Evolutionary conservation across 352 stramenopile genomes (phyloP).

Genomic region (Phytopythium chamaehyphon): DNA sequence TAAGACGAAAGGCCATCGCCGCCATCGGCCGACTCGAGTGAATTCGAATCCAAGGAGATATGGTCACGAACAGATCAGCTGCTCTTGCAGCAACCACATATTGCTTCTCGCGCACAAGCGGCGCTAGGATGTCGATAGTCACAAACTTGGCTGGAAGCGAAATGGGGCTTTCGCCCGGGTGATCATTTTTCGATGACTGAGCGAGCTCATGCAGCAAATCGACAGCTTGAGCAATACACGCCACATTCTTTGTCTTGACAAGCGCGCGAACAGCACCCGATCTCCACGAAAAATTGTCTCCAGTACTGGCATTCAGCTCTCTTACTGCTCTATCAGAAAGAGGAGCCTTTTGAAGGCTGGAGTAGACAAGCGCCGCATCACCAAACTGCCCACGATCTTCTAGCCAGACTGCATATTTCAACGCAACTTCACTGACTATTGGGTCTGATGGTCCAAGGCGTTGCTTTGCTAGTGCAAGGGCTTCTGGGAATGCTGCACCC

Average conservation of each 20-base stretch:
- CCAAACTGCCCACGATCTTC: slow-evolving; percentile 21
- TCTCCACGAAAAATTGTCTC: slow-evolving; percentile 8
- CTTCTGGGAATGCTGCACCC: slow-evolving; percentile 44
- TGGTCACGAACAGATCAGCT: slow-evolving; percentile 12
- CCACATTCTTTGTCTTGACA: slow-evolving; percentile 26
- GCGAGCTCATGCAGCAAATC: slow-evolving; percentile 16
- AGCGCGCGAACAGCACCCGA: slow-evolving; percentile 22
- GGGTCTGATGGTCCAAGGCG: slow-evolving; percentile 35
- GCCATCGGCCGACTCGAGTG: slow-evolving; percentile 1
- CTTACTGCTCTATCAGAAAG: no score
- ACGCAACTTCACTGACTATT: slow-evolving; percentile 31
- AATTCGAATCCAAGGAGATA: slow-evolving; percentile 1
- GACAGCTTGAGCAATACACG: slow-evolving; percentile 24
- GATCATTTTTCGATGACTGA: not conserved
- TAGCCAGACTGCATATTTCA: slow-evolving; percentile 35
- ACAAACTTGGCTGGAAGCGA: slow-evolving; percentile 39
- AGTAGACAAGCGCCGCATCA: slow-evolving; percentile 25
- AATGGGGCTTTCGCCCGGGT: slow-evolving; percentile 3
- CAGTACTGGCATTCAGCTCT: no score
- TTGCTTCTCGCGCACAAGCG: slow-evolving; percentile 8
- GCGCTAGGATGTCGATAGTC: slow-evolving; percentile 26
- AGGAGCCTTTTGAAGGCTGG: slow-evolving; percentile 13
- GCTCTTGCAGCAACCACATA: slow-evolving; percentile 33
- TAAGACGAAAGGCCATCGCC: slow-evolving; percentile 8
- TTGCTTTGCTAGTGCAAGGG: slow-evolving; percentile 42